phyloP scores from a whole-genome alignment of 306 rosid genomes.

The Ziziphus jujuba region DNA sequence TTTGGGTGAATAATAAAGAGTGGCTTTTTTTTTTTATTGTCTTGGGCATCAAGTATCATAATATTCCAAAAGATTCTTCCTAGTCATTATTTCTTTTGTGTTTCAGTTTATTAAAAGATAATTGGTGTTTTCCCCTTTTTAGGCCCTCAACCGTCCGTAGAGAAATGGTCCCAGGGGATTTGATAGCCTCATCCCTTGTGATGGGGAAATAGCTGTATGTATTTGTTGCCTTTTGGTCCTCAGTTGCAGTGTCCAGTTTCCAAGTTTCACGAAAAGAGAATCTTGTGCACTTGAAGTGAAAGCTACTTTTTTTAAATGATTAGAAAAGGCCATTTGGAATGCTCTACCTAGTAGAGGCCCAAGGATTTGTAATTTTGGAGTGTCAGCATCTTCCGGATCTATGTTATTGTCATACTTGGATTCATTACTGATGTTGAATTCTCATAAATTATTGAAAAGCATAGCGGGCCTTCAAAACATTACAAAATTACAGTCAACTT shows the following conservation, averaged over 20 bases:
- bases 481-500: too few relatives aligned
- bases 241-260: not conserved
- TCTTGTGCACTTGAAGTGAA: not conserved
- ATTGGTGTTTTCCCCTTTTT: not conserved
- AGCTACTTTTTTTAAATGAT: not conserved
- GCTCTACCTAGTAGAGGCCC: not conserved
- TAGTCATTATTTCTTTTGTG: too few relatives aligned
- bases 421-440: too few relatives aligned
- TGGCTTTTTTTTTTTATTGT: too few relatives aligned
- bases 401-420: too few relatives aligned
- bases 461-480: too few relatives aligned
- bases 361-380: not conserved
- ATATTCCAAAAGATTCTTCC: too few relatives aligned
- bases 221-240: constrained; percentile 3
- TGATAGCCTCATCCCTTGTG: not conserved
- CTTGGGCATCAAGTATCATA: too few relatives aligned
- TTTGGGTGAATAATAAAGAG: too few relatives aligned
- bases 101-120: not conserved
- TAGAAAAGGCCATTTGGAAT: constrained; percentile 3
- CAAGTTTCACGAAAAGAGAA: not conserved
- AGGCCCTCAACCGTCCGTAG: not conserved
- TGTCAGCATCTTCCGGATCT: not conserved
- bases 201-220: not conserved
- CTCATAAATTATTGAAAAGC: too few relatives aligned
- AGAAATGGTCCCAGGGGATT: not conserved